A percentile compares a stretch with the other conserved stretches of the same genome.
Conservation (phyloP, 768 basidiomycete species). For the Suillus variegatus region DNA sequence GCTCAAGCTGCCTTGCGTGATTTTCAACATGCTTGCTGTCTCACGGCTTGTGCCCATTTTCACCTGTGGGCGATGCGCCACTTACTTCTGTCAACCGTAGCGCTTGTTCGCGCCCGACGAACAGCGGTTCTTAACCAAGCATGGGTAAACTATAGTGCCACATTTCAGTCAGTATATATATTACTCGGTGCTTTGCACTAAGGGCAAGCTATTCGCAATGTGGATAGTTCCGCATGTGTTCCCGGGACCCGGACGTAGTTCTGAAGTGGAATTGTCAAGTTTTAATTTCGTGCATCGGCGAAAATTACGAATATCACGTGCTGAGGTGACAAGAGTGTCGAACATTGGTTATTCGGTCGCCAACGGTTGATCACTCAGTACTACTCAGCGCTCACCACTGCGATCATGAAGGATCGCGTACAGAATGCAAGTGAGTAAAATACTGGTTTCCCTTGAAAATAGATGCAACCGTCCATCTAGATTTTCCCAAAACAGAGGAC, state of each 20-base stretch:
- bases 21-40: neutral
- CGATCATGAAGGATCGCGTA: slow-evolving; percentile 59
- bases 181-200: neutral
- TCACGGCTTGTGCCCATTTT: neutral
- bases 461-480: slow-evolving; percentile 35
- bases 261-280: neutral
- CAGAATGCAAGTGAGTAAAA: slow-evolving; percentile 64
- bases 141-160: neutral
- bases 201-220: neutral
- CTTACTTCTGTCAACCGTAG: neutral
- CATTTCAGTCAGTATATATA: neutral
- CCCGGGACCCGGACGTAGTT: no score
- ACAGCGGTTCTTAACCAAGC: neutral
- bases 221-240: neutral
- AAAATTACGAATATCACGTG: neutral
- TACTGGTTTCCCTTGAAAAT: neutral
- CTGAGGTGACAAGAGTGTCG: neutral
- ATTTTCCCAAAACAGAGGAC: slow-evolving; percentile 76
- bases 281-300: no score
- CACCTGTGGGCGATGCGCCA: neutral
- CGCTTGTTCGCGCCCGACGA: neutral
- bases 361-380: no score
- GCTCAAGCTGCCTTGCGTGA: neutral
- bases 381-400: no score
- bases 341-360: neutral